These are phyloP conservation scores for Termitomyces bulborhizus DNA, from an alignment of 768 basidiomycete species.

Conservation along the genomic window DNA sequence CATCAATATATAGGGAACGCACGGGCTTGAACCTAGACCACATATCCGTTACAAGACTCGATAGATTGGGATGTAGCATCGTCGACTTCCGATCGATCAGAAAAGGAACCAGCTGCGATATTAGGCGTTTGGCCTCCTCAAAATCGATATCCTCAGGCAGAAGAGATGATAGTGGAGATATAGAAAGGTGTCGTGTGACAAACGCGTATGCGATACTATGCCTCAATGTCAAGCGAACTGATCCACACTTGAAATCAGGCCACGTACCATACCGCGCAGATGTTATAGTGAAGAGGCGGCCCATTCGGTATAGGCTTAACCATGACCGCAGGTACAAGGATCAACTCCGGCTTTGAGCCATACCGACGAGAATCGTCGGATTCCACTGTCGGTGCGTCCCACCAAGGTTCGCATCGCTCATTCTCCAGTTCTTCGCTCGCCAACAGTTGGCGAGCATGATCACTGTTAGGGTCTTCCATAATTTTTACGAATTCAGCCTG, in stretches of 20 bases:
- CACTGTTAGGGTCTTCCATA: constrained; percentile 56
- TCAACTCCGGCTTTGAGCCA: constrained; percentile 35
- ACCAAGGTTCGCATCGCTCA: constrained; percentile 64
- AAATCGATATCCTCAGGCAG: constrained; percentile 34
- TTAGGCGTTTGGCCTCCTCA: constrained; percentile 36
- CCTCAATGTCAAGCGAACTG: constrained; percentile 1
- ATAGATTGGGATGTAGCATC: constrained; percentile 42
- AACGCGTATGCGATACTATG: constrained; percentile 66
- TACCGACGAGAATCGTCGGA: constrained; percentile 16
- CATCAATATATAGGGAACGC: neutral
- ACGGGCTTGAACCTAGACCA: constrained; percentile 63
- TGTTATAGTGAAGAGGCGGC: constrained; percentile 58
- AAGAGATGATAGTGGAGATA: constrained; percentile 48
- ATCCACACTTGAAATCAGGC: neutral
- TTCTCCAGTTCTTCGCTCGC: constrained; percentile 47
- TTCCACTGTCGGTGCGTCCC: constrained; percentile 37
- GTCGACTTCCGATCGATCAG: constrained; percentile 54
- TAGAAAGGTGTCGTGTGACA: constrained; percentile 52
- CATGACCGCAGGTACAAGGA: constrained; percentile 40
- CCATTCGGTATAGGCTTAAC: constrained; percentile 30
- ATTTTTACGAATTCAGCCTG: constrained; percentile 52
- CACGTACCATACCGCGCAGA: constrained; percentile 62
- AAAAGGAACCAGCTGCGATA: constrained; percentile 59
- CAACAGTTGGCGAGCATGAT: constrained; percentile 53
- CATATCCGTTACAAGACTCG: constrained; percentile 50